These are phyloP conservation scores for Passiflora organensis DNA, from an alignment of 345 rosid genomes.

Conservation along the genomic window DNA sequence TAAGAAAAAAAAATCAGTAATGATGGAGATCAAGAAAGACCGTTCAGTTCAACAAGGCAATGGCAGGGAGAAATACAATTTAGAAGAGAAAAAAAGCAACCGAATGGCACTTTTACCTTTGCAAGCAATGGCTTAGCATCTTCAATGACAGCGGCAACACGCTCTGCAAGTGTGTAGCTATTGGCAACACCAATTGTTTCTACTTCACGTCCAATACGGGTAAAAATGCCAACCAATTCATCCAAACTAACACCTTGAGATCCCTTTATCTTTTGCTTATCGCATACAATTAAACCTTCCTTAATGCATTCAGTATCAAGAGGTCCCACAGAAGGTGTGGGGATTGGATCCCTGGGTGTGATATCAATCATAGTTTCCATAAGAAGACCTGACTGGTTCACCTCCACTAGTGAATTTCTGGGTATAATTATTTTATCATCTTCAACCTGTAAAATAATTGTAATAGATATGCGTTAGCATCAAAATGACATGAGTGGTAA, in stretches of 20 bases:
- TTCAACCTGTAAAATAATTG: constrained; percentile 53
- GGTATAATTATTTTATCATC: constrained; percentile 94
- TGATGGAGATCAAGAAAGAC: no score
- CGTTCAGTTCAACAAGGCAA: no score
- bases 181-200: constrained; percentile 77
- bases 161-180: constrained; percentile 61
- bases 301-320: constrained; percentile 63
- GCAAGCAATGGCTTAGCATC: constrained; percentile 81
- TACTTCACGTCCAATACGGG: constrained; percentile 82
- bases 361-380: constrained; percentile 96
- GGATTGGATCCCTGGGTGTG: constrained; percentile 84
- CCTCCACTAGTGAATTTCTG: constrained; percentile 78
- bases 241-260: constrained; percentile 90
- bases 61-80: no score
- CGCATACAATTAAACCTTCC: constrained; percentile 87
- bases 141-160: constrained; percentile 71
- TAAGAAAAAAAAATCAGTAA: no score
- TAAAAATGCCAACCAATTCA: constrained; percentile 78
- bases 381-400: constrained; percentile 96
- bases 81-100: background rate
- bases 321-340: constrained; percentile 75
- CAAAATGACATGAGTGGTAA: background rate
- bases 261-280: constrained; percentile 86
- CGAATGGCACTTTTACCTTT: constrained; percentile 56
- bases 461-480: constrained; percentile 1